Evolutionary conservation across 495 filamentous ascomycete genomes (phyloP).

Genomic region (Tuber calosporum): DNA sequence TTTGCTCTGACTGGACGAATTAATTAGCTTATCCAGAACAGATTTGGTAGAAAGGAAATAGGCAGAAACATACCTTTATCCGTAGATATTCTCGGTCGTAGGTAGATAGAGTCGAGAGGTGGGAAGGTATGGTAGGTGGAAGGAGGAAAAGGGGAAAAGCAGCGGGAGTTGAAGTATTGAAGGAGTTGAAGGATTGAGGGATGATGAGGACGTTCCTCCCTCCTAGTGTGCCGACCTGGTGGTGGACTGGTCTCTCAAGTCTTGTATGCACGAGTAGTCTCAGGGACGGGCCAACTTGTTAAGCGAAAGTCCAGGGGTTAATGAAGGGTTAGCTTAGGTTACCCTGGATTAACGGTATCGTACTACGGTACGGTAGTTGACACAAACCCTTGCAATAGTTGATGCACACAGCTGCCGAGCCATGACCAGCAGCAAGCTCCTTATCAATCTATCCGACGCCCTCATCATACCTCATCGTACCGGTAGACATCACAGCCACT

Average conservation of each 20-base stretch:
- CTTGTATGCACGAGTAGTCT: not conserved
- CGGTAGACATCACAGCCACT: not conserved
- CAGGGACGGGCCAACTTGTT: not conserved
- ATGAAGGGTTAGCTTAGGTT: no score
- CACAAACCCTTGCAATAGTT: not conserved
- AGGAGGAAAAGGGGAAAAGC: not conserved
- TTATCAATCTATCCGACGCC: not conserved
- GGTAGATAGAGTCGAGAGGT: not conserved
- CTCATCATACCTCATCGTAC: not conserved
- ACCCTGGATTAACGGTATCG: not conserved
- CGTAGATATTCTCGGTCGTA: not conserved
- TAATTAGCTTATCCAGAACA: not conserved
- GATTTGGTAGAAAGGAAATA: not conserved
- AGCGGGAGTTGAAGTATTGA: not conserved
- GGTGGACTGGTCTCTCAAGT: not conserved
- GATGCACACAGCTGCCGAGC: not conserved
- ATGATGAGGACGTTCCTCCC: not conserved
- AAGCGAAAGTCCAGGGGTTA: not conserved
- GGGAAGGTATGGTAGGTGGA: not conserved
- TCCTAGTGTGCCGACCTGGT: not conserved
- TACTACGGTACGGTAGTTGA: no score
- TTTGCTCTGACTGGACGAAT: not conserved
- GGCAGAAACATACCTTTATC: not conserved
- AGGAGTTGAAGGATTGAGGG: not conserved
- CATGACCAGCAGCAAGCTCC: not conserved